Evolutionary conservation across 2,329 filamentous ascomycete genomes (phyloP), one percentile per base, ranked within the genome.

Genomic region (Calonectria leucothoes): DNA sequence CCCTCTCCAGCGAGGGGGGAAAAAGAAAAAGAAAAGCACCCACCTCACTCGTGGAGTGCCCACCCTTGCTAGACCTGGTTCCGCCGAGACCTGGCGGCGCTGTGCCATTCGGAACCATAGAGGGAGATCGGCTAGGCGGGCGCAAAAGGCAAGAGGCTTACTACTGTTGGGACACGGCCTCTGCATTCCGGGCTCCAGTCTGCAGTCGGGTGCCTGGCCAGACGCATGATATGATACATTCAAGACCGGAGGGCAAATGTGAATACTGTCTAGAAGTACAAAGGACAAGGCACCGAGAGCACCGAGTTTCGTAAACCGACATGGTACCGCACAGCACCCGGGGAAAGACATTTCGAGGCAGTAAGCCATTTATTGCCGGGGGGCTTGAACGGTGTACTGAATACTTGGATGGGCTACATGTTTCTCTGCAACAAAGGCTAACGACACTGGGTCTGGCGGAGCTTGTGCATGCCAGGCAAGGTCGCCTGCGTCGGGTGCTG

Each of bases 161-260:
- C 42, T 64, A 66, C 74, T 76, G 75, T 70, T 78, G 49, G 70
- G 72, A 73, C 74, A 71, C 55, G 71, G 69, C 74, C 69, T 48
- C 63, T 70, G 70, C 73, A 79, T 71, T 71, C 77, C 69, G 71
- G 49, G 59, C 57, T 68, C 73, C 66, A 74, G 74, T 71, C 75
- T 75, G 57, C 69, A 75, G 75, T 76, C 72, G 72, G 70, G 61
- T 69, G 70, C 55, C 71, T 76, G 68, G 61, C 70, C 71, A 75
- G 73, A 72, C 57, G 75, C 66, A 76, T 39, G 29, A 67, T 55
- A 42, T 49, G 27, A 67, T 48, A 42, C 55, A 65, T 65, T 37
- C 51, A 42, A 70, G 25, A 27, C n/a, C 14, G 31, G 64, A 63
- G 67, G 69, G 45, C 51, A 35, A 68, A 64, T 67, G 17, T 64